Base-by-base conservation (phyloP, 176 grass and related monocot genomes). In the Paspalum notatum region DNA sequence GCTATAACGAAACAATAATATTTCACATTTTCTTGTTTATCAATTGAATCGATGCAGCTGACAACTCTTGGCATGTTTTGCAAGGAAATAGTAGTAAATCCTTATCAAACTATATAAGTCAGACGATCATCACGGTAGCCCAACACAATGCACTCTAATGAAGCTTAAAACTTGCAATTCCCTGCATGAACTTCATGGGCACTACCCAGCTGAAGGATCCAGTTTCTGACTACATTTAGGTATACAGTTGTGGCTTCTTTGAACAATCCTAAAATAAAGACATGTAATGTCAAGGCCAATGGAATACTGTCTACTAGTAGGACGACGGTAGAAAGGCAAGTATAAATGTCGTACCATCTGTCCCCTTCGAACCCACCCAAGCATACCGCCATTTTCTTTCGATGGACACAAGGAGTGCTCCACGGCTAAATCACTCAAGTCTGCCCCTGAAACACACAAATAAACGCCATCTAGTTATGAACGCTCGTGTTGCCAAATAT, bases 361-460 rank as follows among this genome's bases (percentile, higher is more conserved):
- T 55, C 92, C 96, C 80, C 22, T 91, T 71, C 96, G 90, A 83
- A 95, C 84, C 96, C 96, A 99, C 53, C 96, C 96, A 55, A 99
- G 90, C 92, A 99, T 99, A 25, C 96, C 96, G 8, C 96, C 96
- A 82, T 88, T 93, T 82, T 99, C 96, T 84, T 95, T 99, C 44
- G 96, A 98, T 75, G 96, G 96, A 18, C 96, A 99, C 39, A 99
- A 82, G 48, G 96, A 99, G 65, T 95, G 84, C 66, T 95, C 90
- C 60, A 85, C 61, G 0, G 96, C 92, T 74, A 99, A 95, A 77
- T 99, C 96, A 62, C 96, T 99, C 86, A 99, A 77, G 82, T 99
- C 96, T 12, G 65, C 82, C 41, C 92, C 96, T 99, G 86, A 84
- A 91, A 83, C 68, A 12, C 2, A 68, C 3, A 49, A 55, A 0